Percentiles rank a stretch among this genome's conserved stretches.
phyloP scores from a whole-genome alignment of 345 rosid genomes.

The Orychophragmus violaceus region DNA sequence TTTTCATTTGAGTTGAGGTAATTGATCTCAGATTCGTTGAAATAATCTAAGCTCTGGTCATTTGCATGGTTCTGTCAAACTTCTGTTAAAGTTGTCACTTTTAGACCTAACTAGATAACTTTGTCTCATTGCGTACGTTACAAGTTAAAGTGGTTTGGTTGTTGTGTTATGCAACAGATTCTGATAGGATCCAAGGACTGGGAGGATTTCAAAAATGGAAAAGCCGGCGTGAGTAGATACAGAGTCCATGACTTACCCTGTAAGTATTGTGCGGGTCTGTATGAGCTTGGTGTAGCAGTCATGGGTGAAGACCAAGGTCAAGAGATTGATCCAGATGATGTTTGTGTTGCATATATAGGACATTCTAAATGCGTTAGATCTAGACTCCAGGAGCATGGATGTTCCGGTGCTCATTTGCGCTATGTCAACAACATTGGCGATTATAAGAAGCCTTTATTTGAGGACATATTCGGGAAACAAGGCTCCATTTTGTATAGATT shows the following conservation, averaged over 20 bases:
- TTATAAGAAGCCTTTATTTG: no score
- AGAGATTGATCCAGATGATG: constrained; percentile 40
- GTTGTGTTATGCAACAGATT: no score
- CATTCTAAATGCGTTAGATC: constrained; percentile 76
- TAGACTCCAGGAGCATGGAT: constrained; percentile 74
- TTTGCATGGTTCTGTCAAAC: neutral
- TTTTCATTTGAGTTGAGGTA: neutral
- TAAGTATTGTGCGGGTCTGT: constrained; percentile 50
- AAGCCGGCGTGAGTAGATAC: constrained; percentile 71
- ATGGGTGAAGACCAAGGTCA: constrained; percentile 28
- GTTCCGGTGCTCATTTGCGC: constrained; percentile 74
- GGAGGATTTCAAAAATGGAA: constrained; percentile 55
- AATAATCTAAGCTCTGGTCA: neutral
- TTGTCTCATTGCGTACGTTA: neutral
- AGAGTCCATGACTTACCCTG: constrained; percentile 67
- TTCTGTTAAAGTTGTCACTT: neutral
- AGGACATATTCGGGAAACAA: constrained; percentile 48
- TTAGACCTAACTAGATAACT: neutral
- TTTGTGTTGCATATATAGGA: constrained; percentile 71
- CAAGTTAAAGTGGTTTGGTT: neutral
- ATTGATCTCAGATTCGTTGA: neutral
- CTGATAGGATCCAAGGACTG: constrained; percentile 72
- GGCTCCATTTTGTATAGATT: constrained; percentile 57
- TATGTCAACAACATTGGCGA: constrained; percentile 18
- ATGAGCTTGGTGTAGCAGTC: constrained; percentile 61